These are phyloP conservation scores for Amniculicola lignicola DNA, from an alignment of 495 filamentous ascomycete genomes.

Conservation along the genomic window DNA sequence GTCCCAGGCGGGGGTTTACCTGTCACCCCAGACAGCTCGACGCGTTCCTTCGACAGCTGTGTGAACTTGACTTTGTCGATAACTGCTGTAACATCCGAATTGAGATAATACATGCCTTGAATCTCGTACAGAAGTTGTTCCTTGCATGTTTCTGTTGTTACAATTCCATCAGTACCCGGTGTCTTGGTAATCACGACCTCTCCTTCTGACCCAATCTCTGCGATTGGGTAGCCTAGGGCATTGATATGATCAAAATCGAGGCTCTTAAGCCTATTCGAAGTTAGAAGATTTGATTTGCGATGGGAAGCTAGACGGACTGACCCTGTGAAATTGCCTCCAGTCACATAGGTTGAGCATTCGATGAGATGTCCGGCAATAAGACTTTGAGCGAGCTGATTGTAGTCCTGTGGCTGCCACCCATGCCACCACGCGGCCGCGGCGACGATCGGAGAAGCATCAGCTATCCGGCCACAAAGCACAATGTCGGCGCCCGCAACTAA, in stretches of 20 bases:
- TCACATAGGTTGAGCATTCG: conserved; percentile 25
- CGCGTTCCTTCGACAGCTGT: conserved; percentile 16
- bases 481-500: conserved; percentile 25
- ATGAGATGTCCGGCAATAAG: conserved; percentile 26
- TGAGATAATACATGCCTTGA: conserved; percentile 20
- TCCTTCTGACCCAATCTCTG: conserved; percentile 6
- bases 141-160: conserved; percentile 10
- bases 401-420: conserved; percentile 21
- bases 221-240: conserved; percentile 13
- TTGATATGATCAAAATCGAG: neutral
- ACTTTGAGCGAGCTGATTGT: conserved; percentile 19
- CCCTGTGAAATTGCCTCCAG: conserved; percentile 22
- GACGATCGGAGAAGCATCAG: conserved; percentile 18
- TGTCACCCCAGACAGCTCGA: conserved; percentile 14
- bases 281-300: neutral
- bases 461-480: conserved; percentile 31
- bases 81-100: conserved; percentile 24
- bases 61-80: conserved; percentile 22
- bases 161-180: conserved; percentile 13
- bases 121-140: conserved; percentile 25
- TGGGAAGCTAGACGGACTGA: conserved; percentile 22
- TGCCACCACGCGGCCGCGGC: conserved; percentile 31
- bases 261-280: too few relatives aligned
- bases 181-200: conserved; percentile 17
- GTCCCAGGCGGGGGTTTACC: conserved; percentile 21